Conservation (phyloP, 306 rosid species). For the Cyamopsis tetragonoloba region DNA sequence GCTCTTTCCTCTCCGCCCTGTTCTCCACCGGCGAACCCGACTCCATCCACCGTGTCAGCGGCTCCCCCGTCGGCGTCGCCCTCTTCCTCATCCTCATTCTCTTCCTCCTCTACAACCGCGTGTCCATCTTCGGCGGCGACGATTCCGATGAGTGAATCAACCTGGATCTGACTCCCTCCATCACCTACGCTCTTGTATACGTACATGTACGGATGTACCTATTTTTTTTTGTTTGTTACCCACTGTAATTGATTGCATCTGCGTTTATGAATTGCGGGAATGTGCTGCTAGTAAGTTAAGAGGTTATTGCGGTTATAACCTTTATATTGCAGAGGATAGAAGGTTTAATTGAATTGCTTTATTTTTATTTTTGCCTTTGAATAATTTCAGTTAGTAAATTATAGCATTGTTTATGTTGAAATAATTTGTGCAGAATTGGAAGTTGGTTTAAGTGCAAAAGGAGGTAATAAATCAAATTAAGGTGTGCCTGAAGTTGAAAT, state of each 20-base stretch:
- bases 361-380: background rate
- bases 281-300: too few species aligned
- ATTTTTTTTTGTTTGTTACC: too few species aligned
- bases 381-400: too few species aligned
- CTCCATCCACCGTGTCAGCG: conserved; percentile 69
- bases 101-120: conserved; percentile 60
- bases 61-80: conserved; percentile 88
- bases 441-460: background rate
- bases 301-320: too few species aligned
- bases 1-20: conserved; percentile 58
- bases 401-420: too few species aligned
- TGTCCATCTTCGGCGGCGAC: conserved; percentile 74
- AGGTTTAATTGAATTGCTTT: background rate
- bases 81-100: conserved; percentile 59
- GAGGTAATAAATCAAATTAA: too few species aligned
- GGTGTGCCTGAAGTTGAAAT: too few species aligned
- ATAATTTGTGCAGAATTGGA: background rate
- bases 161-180: conserved; percentile 25
- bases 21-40: conserved; percentile 88
- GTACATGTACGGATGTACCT: too few species aligned
- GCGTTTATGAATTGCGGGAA: too few species aligned
- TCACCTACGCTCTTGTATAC: background rate
- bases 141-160: conserved; percentile 64
- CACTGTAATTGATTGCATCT: too few species aligned
- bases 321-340: too few species aligned